Evolutionary conservation across 2,329 filamentous ascomycete species (phyloP).

Genomic region (Pyrenochaeta sp.): DNA sequence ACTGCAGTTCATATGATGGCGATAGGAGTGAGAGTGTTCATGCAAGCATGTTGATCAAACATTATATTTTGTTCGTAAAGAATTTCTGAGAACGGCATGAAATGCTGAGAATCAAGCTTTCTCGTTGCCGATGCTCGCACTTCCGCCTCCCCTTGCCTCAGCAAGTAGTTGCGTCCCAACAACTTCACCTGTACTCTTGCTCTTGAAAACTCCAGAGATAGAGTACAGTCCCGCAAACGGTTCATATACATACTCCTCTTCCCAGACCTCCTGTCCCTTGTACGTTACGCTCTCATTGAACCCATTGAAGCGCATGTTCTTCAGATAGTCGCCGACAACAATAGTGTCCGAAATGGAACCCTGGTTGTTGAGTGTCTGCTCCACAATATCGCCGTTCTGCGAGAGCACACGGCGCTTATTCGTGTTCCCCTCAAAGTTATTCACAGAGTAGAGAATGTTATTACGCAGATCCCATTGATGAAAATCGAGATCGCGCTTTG

Average conservation of each 20-base stretch:
- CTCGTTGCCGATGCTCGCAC: constrained; percentile 56
- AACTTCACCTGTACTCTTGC: constrained; percentile 58
- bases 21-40: too few relatives aligned
- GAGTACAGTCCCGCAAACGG: constrained; percentile 60
- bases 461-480: constrained; percentile 60
- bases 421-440: constrained; percentile 65
- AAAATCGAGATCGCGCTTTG: constrained; percentile 41
- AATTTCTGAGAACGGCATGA: too few relatives aligned
- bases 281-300: constrained; percentile 52
- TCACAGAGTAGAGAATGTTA: constrained; percentile 68
- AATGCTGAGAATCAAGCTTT: constrained; percentile 8
- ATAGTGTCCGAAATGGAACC: constrained; percentile 56
- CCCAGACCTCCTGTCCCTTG: constrained; percentile 58
- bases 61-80: background rate
- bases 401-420: constrained; percentile 65
- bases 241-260: constrained; percentile 63
- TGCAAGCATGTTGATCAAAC: background rate
- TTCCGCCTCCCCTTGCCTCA: constrained; percentile 62
- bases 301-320: constrained; percentile 65
- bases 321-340: constrained; percentile 60
- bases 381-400: constrained; percentile 64
- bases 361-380: constrained; percentile 64
- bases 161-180: constrained; percentile 62
- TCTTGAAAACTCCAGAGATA: constrained; percentile 58
- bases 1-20: too few relatives aligned